Base-by-base conservation (phyloP, 495 filamentous ascomycete species). In the Aspergillus sclerotioniger region DNA sequence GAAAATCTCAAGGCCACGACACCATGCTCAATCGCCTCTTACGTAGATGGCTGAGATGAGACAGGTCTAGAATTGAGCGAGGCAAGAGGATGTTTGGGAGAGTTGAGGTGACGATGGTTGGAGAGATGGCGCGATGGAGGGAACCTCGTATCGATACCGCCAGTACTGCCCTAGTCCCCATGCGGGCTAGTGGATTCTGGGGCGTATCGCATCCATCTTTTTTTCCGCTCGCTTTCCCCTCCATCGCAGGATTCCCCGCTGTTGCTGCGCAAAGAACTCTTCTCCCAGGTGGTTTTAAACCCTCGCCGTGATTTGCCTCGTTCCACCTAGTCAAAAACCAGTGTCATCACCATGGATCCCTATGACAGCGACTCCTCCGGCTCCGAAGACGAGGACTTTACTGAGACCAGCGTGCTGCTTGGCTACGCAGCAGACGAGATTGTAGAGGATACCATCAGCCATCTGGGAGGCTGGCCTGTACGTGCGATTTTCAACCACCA, bases 391-490 rank as follows among this genome's bases (percentile, higher is more conserved):
- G 78, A 82, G 33, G 79, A 87, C 58, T 91, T 87, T 66, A 90
- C 86, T 9, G 90, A 92, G 67, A 99, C 94, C 16, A 89, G 86
- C 62, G 91, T 96, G 6, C 84, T 97, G 1, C 84, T 99, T 20
- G 94, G 94, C 16, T 98, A 96, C 69, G 87, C 92, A 7, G 90
- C 90, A 0, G 85, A 84, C 61, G 89, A 94, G 60, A 70, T 90
- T 6, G 86, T 88, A 33, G 90, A 91, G 28, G 92, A 99, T 67
- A 77, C 80, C n/a, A 86, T 94, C 63, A 96, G 88, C 69, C 90
- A 94, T 54, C 79, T 99, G 8, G 94, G 94, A 45, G 94, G 94
- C 28, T 79, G 72, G 61, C 92, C 93, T 21, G 95, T 98, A 87
- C 53, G 87, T 76, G 15, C 16, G 15, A 29, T 12, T 7, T 39